phyloP scores from a whole-genome alignment of 1,284 basidiomycete genomes.

The Agroathelia rolfsii region DNA sequence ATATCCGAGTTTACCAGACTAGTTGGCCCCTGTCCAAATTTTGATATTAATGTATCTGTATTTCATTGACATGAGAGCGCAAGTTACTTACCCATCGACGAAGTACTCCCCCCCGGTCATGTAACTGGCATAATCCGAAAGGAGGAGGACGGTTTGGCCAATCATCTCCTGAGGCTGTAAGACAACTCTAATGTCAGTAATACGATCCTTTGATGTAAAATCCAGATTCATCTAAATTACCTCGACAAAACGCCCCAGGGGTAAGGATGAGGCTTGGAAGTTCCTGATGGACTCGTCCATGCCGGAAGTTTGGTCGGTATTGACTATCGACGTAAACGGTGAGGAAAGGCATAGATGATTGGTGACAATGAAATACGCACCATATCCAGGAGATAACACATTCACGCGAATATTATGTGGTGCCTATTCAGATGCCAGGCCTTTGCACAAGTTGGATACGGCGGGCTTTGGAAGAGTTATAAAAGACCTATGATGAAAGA shows the following conservation, averaged over 20 bases:
- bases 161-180: slow-evolving; percentile 33
- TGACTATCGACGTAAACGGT: slow-evolving; percentile 16
- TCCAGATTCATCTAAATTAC: slow-evolving; percentile 10
- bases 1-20: too few species aligned
- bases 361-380: slow-evolving; percentile 17
- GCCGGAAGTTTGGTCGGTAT: slow-evolving; percentile 26
- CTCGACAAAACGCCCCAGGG: slow-evolving; percentile 32
- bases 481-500: slow-evolving; percentile 34
- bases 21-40: slow-evolving; percentile 24
- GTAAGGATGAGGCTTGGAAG: slow-evolving; percentile 26
- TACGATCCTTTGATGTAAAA: background rate
- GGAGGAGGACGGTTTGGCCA: slow-evolving; percentile 30
- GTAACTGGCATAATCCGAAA: slow-evolving; percentile 31
- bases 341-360: background rate
- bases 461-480: slow-evolving; percentile 54
- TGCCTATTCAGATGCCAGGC: slow-evolving; percentile 56
- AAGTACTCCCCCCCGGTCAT: slow-evolving; percentile 34
- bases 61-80: background rate
- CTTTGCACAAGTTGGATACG: slow-evolving; percentile 44
- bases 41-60: background rate
- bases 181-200: background rate
- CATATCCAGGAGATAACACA: slow-evolving; percentile 50
- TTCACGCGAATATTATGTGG: slow-evolving; percentile 45
- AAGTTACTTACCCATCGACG: slow-evolving; percentile 29
- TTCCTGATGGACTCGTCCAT: slow-evolving; percentile 25